These are phyloP conservation scores for Selenicereus undatus DNA, from an alignment of 148 eudicot genomes.

Conservation along the genomic window DNA sequence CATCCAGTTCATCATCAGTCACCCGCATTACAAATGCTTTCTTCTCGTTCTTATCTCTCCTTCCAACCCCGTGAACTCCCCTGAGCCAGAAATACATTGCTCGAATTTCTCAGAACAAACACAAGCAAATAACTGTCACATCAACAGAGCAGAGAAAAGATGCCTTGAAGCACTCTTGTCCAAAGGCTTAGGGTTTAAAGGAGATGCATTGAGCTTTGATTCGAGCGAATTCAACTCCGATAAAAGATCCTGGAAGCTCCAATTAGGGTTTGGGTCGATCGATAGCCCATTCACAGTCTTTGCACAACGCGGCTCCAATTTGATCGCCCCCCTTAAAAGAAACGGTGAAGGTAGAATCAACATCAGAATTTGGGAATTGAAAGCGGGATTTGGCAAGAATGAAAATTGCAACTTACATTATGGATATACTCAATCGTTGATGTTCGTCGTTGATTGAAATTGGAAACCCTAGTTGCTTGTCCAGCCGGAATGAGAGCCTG, in stretches of 20 bases:
- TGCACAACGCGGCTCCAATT: constrained; percentile 41
- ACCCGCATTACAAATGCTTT: constrained; percentile 63
- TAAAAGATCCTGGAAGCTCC: constrained; percentile 64
- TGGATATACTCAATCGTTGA: not conserved
- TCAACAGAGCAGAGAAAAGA: not conserved
- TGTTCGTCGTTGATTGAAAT: not conserved
- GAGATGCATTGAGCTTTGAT: constrained; percentile 34
- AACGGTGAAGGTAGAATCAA: not conserved
- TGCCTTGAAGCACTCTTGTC: constrained; percentile 41
- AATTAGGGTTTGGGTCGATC: constrained; percentile 74
- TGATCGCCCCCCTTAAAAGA: constrained; percentile 38
- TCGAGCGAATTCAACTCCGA: constrained; percentile 57
- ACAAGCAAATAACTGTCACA: not conserved
- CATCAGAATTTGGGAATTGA: not conserved
- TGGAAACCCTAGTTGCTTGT: not conserved
- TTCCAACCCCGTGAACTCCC: constrained; percentile 28
- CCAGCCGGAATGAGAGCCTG: not conserved
- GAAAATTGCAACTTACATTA: not conserved
- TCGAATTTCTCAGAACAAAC: not conserved
- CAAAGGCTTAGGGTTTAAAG: constrained; percentile 38
- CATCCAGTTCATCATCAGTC: constrained; percentile 39
- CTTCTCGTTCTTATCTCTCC: constrained; percentile 16
- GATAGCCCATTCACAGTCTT: constrained; percentile 42
- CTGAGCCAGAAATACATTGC: constrained; percentile 22
- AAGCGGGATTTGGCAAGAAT: not conserved